Evolutionary conservation across 2,329 filamentous ascomycete species (phyloP).

Genomic region (Coniochaeta sp.): DNA sequence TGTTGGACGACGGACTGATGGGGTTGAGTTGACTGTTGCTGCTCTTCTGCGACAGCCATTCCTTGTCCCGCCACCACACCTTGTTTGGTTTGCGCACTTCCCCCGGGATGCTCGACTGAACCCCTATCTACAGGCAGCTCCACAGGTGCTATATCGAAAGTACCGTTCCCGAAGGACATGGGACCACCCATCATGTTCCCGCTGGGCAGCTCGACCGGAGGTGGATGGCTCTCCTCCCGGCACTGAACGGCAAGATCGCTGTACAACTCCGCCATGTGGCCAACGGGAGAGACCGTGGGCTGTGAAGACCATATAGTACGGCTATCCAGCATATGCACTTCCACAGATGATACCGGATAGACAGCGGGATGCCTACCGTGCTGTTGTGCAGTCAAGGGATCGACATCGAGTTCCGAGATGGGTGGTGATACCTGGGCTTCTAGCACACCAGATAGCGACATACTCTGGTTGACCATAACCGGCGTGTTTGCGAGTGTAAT

Average conservation of each 20-base stretch:
- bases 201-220: slow-evolving; percentile 37
- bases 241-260: slow-evolving; percentile 34
- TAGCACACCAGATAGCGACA: not conserved
- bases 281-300: slow-evolving; percentile 29
- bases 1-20: not conserved
- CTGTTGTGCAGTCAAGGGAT: not conserved
- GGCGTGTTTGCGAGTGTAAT: slow-evolving; percentile 8
- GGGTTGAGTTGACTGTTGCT: not conserved
- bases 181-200: slow-evolving; percentile 21
- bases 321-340: slow-evolving; percentile 26
- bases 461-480: slow-evolving; percentile 4
- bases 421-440: not conserved
- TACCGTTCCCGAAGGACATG: slow-evolving; percentile 3
- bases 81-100: not conserved
- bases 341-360: slow-evolving; percentile 2
- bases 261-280: slow-evolving; percentile 39
- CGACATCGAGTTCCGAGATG: not conserved
- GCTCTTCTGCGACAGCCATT: not conserved
- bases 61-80: not conserved
- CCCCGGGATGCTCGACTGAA: slow-evolving; percentile 15
- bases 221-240: slow-evolving; percentile 33
- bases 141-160: slow-evolving; percentile 16
- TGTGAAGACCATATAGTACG: slow-evolving; percentile 22
- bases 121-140: slow-evolving; percentile 31
- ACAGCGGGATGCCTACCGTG: not conserved